These are phyloP conservation scores for Spergularia azorica DNA, from an alignment of 179 eudicot genomes.

Conservation along the genomic window DNA sequence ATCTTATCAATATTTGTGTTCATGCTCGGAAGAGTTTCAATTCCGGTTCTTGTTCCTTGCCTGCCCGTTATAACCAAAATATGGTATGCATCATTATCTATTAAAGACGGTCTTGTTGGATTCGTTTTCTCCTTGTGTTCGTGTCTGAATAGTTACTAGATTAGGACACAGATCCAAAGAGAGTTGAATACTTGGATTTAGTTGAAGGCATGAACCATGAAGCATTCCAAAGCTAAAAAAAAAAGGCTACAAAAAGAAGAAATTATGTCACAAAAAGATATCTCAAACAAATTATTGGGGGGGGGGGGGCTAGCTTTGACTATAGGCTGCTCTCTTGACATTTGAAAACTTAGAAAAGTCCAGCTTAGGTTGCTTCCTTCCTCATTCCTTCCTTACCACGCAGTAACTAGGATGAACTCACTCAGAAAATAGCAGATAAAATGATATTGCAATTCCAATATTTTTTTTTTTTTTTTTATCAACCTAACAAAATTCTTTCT, in stretches of 20 bases:
- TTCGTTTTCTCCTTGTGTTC: too few species aligned
- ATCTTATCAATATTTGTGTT: too few species aligned
- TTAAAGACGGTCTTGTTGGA: too few species aligned
- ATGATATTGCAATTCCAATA: neutral
- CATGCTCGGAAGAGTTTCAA: too few species aligned
- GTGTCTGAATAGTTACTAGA: too few species aligned
- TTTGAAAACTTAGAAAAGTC: conserved; percentile 25
- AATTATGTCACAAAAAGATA: neutral
- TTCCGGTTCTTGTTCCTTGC: too few species aligned
- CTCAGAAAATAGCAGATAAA: conserved; percentile 26
- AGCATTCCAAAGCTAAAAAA: neutral
- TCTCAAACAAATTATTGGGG: too few species aligned
- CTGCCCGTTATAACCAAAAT: too few species aligned
- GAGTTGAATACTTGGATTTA: too few species aligned
- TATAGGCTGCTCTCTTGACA: conserved; percentile 4
- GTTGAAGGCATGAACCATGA: too few species aligned
- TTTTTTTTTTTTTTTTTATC: neutral
- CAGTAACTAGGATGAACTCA: neutral
- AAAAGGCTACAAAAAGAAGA: neutral
- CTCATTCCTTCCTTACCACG: conserved; percentile 11
- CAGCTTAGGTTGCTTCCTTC: conserved; percentile 26
- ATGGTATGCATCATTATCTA: too few species aligned
- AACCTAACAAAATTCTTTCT: neutral
- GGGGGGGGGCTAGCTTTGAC: conserved; percentile 20
- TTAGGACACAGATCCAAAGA: too few species aligned